phyloP scores from a whole-genome alignment of 192 early-diverging fungal genomes.

The Podila epigama region DNA sequence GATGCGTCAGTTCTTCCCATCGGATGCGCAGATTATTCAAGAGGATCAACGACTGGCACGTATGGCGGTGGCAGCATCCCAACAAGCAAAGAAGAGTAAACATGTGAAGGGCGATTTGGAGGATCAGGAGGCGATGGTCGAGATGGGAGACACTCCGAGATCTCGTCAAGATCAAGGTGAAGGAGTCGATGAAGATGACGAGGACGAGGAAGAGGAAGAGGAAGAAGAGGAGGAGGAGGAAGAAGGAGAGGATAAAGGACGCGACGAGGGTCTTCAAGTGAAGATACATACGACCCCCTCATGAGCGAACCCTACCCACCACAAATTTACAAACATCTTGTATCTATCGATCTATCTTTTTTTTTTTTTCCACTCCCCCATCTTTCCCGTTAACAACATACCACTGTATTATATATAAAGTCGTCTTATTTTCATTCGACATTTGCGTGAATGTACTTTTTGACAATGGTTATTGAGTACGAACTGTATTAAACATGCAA shows the following conservation, averaged over 20 bases:
- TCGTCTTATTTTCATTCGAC: no score
- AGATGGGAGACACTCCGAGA: slow-evolving; percentile 17
- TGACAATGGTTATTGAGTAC: no score
- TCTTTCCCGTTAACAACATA: no score
- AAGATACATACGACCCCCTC: neutral
- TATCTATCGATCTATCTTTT: no score
- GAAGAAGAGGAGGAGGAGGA: neutral
- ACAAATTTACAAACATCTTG: no score
- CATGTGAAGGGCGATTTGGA: slow-evolving; percentile 12
- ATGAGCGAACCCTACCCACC: no score
- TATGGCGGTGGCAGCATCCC: slow-evolving; percentile 8
- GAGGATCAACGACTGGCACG: slow-evolving; percentile 28
- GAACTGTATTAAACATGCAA: no score
- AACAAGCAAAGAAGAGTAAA: slow-evolving; percentile 8
- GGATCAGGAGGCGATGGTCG: slow-evolving; percentile 41
- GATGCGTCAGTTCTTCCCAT: slow-evolving; percentile 28
- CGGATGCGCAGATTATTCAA: slow-evolving; percentile 47
- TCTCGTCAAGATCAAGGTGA: neutral
- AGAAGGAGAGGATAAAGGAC: slow-evolving; percentile 7
- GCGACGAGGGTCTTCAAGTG: slow-evolving; percentile 1
- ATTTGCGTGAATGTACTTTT: no score
- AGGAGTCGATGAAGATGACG: neutral
- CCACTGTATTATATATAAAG: no score
- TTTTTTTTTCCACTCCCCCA: no score
- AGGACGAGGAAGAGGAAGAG: neutral